phyloP scores from a whole-genome alignment of 805 yeast species.

The Jamesozyma jinghongensis region DNA sequence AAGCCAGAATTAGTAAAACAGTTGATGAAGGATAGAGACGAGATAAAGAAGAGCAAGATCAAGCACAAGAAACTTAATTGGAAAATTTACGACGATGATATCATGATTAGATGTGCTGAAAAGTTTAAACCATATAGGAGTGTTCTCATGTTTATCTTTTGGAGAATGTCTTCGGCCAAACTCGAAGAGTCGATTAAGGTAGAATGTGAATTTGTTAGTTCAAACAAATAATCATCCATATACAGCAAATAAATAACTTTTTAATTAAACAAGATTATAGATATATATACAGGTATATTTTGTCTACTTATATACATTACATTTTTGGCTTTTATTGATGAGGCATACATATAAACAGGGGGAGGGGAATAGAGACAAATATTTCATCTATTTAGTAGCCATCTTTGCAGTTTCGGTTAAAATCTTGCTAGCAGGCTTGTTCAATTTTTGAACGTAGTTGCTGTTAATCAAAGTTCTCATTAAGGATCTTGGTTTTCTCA shows the following conservation, averaged over 20 bases:
- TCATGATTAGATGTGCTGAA: constrained; percentile 46
- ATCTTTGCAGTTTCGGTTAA: constrained; percentile 32
- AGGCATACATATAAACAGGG: too few relatives aligned
- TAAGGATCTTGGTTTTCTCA: constrained; percentile 48
- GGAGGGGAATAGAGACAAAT: too few relatives aligned
- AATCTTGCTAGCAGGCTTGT: constrained; percentile 26
- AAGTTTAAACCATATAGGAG: constrained; percentile 58
- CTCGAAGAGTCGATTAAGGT: constrained; percentile 31
- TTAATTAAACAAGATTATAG: neutral
- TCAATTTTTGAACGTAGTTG: constrained; percentile 8
- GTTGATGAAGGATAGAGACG: constrained; percentile 35
- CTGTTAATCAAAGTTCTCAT: constrained; percentile 32
- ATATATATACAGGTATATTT: neutral
- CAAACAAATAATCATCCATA: neutral
- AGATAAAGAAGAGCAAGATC: constrained; percentile 30
- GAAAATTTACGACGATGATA: constrained; percentile 55
- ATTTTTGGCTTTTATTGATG: too few relatives aligned
- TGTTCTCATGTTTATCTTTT: constrained; percentile 58
- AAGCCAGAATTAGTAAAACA: constrained; percentile 42
- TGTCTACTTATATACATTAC: too few relatives aligned
- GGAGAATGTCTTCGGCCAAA: constrained; percentile 59
- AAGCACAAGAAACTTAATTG: constrained; percentile 47
- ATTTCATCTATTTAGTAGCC: constrained; percentile 4
- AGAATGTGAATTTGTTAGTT: constrained; percentile 17
- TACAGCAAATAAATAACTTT: neutral